These are phyloP conservation scores for Aspergillus sp. DNA, from an alignment of 2,329 filamentous ascomycete genomes.

Conservation along the genomic window DNA sequence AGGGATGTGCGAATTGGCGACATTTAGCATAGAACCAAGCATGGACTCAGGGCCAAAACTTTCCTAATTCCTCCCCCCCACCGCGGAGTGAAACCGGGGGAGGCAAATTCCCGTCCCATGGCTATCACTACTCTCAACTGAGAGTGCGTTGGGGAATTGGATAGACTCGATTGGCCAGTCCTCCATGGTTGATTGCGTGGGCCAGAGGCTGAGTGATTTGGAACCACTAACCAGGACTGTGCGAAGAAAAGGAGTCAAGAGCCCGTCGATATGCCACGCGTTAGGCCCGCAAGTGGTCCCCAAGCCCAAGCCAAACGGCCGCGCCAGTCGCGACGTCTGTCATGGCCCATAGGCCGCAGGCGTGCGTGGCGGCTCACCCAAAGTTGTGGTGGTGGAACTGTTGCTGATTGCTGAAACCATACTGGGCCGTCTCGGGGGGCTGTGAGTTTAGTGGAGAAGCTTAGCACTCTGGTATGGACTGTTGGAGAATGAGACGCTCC, in stretches of 20 bases:
- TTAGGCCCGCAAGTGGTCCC: neutral
- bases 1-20: neutral
- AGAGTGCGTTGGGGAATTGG: neutral
- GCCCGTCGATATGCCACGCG: neutral
- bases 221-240: neutral
- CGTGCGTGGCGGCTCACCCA: neutral
- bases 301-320: neutral
- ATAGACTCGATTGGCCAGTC: neutral
- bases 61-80: neutral
- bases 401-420: neutral
- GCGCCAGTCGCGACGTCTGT: neutral
- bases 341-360: neutral
- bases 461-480: neutral
- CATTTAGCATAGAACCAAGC: neutral
- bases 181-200: neutral
- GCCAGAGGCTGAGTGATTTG: neutral
- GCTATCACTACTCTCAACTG: neutral
- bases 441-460: neutral
- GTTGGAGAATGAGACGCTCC: neutral
- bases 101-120: neutral
- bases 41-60: neutral
- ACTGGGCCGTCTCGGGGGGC: neutral
- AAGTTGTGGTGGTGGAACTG: neutral
- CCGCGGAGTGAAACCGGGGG: neutral
- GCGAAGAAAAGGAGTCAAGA: neutral